These are phyloP conservation scores for Cytospora piceae DNA, from an alignment of 2,329 filamentous ascomycete species.

Conservation along the genomic window DNA sequence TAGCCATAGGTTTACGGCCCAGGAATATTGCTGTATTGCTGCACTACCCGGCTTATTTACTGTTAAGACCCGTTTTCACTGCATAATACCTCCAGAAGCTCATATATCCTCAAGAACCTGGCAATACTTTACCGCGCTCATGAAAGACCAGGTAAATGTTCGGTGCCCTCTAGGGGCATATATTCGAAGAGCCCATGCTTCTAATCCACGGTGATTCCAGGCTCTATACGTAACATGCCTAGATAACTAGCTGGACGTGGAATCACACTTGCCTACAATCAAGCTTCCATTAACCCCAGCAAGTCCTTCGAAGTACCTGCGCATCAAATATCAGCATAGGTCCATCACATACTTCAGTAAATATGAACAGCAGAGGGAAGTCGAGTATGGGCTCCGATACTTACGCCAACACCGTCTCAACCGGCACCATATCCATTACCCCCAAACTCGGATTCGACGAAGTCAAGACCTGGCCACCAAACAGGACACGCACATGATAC, in stretches of 20 bases:
- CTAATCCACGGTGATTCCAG: no score
- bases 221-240: background rate
- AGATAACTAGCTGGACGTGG: background rate
- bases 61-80: no score
- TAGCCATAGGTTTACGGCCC: no score
- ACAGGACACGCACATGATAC: slow-evolving; percentile 68
- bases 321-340: slow-evolving; percentile 5
- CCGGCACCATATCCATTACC: slow-evolving; percentile 68
- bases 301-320: slow-evolving; percentile 68
- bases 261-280: slow-evolving; percentile 37
- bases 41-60: no score
- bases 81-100: no score
- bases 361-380: background rate
- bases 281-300: slow-evolving; percentile 57
- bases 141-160: no score
- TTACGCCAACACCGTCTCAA: slow-evolving; percentile 58
- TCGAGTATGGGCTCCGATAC: background rate
- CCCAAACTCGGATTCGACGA: slow-evolving; percentile 71
- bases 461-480: slow-evolving; percentile 65
- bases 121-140: no score
- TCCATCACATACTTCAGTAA: background rate
- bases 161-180: no score
- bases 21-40: no score
- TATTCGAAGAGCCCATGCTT: no score
- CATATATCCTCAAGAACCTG: no score